phyloP scores from a whole-genome alignment of 1,139 yeast species.

The Saccharomyces hybrid region DNA sequence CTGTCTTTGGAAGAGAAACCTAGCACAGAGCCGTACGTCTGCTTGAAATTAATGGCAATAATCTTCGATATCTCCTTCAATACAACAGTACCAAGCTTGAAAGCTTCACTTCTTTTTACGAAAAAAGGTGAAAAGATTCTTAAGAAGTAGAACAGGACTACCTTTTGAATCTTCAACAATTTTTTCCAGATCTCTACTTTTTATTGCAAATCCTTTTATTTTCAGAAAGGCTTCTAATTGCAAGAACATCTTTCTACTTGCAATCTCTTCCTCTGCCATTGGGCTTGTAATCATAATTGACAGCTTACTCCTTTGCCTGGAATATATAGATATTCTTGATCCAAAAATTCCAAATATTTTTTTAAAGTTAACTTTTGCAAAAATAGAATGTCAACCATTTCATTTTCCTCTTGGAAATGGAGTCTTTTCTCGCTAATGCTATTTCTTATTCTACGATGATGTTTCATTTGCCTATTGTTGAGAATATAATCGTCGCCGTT shows the following conservation, averaged over 20 bases:
- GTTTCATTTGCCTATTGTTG: conserved; percentile 28
- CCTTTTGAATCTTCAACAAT: conserved; percentile 36
- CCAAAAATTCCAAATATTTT: conserved; percentile 34
- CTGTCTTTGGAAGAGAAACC: not conserved
- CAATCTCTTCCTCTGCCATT: conserved; percentile 32
- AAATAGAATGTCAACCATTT: conserved; percentile 29
- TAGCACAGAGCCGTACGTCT: conserved; percentile 1
- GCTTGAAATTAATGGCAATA: conserved; percentile 5
- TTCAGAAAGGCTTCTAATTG: conserved; percentile 39
- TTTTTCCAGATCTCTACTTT: conserved; percentile 33
- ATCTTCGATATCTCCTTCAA: conserved; percentile 31
- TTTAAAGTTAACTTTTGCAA: conserved; percentile 29
- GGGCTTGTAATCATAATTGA: conserved; percentile 37
- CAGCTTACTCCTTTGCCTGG: conserved; percentile 35
- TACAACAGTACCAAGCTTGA: conserved; percentile 32
- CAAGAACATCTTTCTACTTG: conserved; percentile 31
- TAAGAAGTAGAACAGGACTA: conserved; percentile 33
- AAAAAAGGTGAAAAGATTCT: conserved; percentile 37
- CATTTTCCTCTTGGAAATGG: conserved; percentile 36
- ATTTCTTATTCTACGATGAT: conserved; percentile 44
- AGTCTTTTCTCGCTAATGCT: conserved; percentile 41
- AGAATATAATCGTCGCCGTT: conserved; percentile 28
- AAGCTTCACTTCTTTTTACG: conserved; percentile 35
- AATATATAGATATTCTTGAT: conserved; percentile 34
- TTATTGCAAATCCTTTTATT: conserved; percentile 39